Evolutionary conservation across 768 basidiomycete genomes (phyloP), one percentile per base, ranked within the genome.

Genomic region (Cyclocybe cylindracea): DNA sequence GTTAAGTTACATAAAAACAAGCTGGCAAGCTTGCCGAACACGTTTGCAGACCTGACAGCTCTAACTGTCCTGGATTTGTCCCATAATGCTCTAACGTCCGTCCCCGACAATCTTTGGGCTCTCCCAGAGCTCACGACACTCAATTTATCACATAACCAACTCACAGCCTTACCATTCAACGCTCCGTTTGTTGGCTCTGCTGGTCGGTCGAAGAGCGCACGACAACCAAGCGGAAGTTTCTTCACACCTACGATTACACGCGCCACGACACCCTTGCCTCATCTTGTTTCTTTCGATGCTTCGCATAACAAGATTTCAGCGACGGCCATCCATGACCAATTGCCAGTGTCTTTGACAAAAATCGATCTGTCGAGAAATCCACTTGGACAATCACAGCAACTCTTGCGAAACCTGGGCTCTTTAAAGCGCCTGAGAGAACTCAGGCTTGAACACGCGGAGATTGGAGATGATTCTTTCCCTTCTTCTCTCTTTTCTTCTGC

Each of bases 1-100:
- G 34, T 14, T 33, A 50, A 93, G 91, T 69, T 93, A 37, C 90
- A 90, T 66, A 83, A 84, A 61, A 94, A 94, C 70, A 83, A 77
- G 59, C 66, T 94, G 18, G 61, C 69, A 2, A 66, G 72, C 14
- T 71, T 94, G 2, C 91, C 91, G 5, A 71, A 78, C 45, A 76
- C 82, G 1, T 83, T 93, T 54, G 78, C 79, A 0, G 87, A 93
- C 67, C 71, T 94, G 42, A 80, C 81, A 0, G 76, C 78, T 16
- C 75, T 94, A 14, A 83, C 84, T 10, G 72, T 71, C 43, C 71
- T 93, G 54, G 89, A 94, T 68, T 69, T 94, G 33, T 91, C 90
- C 0, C 77, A 87, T 64, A 93, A 93, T 64, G 67, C 73, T 4
- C 73, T 94, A 32, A 77, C 78, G 0, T 69, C 78, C 4, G 74